Base-by-base conservation (phyloP, 805 yeast species). In the Kuraishia borneana region DNA sequence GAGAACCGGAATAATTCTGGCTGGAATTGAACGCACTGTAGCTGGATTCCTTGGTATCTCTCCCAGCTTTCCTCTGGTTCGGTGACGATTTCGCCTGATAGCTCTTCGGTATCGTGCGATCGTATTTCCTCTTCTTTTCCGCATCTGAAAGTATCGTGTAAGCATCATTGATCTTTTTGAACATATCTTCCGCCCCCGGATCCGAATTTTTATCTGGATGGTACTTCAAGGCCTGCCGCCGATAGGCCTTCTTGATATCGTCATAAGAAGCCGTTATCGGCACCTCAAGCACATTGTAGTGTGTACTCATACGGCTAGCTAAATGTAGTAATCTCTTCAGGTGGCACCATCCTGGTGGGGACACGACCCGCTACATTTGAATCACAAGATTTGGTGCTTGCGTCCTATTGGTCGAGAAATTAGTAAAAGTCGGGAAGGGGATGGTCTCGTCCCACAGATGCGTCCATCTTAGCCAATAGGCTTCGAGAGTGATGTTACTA, bases 131-230 rank as follows among this genome's bases (percentile, higher is more conserved):
- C 39, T 76, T 68, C 39, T 70, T 60, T 30, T 75, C 81, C 2
- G 73, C 71, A 43, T 82, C 75, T 7, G 87, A 71, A 25, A 89
- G 63, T 2, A 80, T 77, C 51, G 87, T 96, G 54, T 92, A 87
- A 0, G 97, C 97, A 50, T 82, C 84, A 55, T 89, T 92, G 42
- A 89, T 83, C 36, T 80, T 88, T 32, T 94, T 85, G 88, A 89
- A 92, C 47, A 82, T 83, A 33, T 63, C 63, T 54, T 85, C 95
- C 25, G 81, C 79, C 38, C 80, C 70, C 21, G 76, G 83, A 20
- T 72, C 67, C 46, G 75, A 76, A 50, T 83, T 78, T 53, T 89
- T 92, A 56, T 89, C 98, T 0, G 98, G 98, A 51, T 89, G 98
- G 53, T 70, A 84, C 49, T 76, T 76, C 48, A 80, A 78, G 23